Evolutionary conservation across 2,329 filamentous ascomycete species (phyloP).

Genomic region (Ilyonectria robusta): DNA sequence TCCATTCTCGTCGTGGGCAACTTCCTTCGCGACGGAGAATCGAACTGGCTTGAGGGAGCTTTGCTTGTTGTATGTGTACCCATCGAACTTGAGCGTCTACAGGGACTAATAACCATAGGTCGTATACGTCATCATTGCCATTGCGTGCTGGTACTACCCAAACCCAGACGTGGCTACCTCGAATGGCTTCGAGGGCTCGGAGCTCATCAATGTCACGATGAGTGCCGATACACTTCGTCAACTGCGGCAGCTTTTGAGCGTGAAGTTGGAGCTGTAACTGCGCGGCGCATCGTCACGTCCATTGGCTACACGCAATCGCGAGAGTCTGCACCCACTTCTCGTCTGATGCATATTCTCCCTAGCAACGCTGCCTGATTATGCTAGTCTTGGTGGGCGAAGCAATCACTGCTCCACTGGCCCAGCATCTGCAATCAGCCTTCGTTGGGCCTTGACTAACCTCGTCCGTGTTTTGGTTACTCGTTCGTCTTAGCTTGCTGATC

Average conservation of each 20-base stretch:
- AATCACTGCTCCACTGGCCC: not conserved
- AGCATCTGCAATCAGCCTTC: not conserved
- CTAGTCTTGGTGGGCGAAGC: not conserved
- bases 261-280: conserved; percentile 30
- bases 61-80: conserved; percentile 70
- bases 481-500: not conserved
- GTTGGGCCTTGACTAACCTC: not conserved
- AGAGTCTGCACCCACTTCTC: too few species aligned
- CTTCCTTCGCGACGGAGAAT: conserved; percentile 81
- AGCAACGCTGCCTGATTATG: not conserved
- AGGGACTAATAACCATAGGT: conserved; percentile 40
- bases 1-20: conserved; percentile 82
- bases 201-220: conserved; percentile 49
- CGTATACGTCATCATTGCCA: conserved; percentile 61
- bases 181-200: conserved; percentile 46
- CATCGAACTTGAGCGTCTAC: fast-evolving
- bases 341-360: not conserved
- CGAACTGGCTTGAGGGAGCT: conserved; percentile 82
- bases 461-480: not conserved
- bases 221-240: conserved; percentile 48
- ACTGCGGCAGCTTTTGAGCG: conserved; percentile 45
- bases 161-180: conserved; percentile 57
- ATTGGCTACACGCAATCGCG: not conserved
- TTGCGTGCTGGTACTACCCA: conserved; percentile 62
- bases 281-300: not conserved